Evolutionary conservation across 768 basidiomycete genomes (phyloP), one percentile per base, ranked within the genome.

Genomic region (Galerina sulciceps): DNA sequence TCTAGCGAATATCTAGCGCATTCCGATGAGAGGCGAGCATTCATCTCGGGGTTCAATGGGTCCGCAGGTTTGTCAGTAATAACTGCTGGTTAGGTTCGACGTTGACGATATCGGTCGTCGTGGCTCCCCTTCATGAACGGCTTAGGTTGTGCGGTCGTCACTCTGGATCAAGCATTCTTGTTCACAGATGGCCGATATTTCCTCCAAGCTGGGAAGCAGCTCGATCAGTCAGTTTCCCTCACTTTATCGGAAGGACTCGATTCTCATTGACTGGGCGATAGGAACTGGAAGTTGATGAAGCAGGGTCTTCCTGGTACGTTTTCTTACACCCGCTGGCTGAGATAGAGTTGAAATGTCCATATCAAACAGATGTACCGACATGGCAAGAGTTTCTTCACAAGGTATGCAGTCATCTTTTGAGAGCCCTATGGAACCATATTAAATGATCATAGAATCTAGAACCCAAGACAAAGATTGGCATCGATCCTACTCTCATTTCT

Each of bases 111-210:
- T 5, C 8, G 26, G 26, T 31, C 8, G 26, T 31, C 26, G 5
- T 31, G 26, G 4, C 36, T 41, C 53, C 31, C 20, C 10, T 10
- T 14, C 35, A 11, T 4, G 31, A 18, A n/a, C n/a, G n/a, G n/a
- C n/a, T n/a, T 63, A 89, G 91, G 93, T 44, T 90, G 86, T 58
- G 95, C 93, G 2, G 70, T 96, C 42, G 78, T 96, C 20, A 91
- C 92, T 0, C 68, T 75, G 46, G 77, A 87, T 26, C 77, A 85
- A 4, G 96, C 95, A 0, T 86, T 80, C 60, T 79, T 97, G 48
- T 99, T 96, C 76, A 99, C 96, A 2, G 96, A 99, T 76, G 97
- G 96, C 3, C 78, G 96, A 44, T 99, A 99, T 69, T 97, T 91
- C 68, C 76, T 98, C 34, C 96, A 99, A 74, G 97, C 97, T 0